Conservation (phyloP, 768 basidiomycete genomes). For the Amanita thiersii region DNA sequence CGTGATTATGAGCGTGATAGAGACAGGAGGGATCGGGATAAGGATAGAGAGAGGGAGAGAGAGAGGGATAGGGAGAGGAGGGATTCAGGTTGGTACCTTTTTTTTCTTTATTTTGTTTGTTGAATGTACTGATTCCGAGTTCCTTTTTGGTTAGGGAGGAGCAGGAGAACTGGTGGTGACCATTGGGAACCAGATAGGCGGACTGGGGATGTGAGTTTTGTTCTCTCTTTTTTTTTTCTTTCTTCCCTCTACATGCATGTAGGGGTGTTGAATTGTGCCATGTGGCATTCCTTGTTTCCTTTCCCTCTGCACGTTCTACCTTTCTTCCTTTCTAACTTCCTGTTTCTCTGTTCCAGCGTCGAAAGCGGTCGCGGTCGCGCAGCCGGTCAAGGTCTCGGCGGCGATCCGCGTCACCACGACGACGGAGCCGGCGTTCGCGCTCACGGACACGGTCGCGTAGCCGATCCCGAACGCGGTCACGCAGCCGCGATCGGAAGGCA, state of each 20-base stretch:
- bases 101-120: background rate
- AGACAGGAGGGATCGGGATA: conserved; percentile 34
- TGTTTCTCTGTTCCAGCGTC: conserved; percentile 34
- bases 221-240: background rate
- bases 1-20: conserved; percentile 36
- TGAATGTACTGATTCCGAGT: conserved; percentile 3
- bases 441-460: conserved; percentile 43
- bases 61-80: conserved; percentile 34
- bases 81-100: conserved; percentile 37
- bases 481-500: conserved; percentile 55
- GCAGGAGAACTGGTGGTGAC: conserved; percentile 49
- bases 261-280: background rate
- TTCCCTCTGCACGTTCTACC: no score
- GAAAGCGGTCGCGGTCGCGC: conserved; percentile 59
- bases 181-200: conserved; percentile 84
- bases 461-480: conserved; percentile 55
- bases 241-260: background rate
- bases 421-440: conserved; percentile 45
- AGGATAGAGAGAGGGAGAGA: conserved; percentile 30
- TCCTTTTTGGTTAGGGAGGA: conserved; percentile 18
- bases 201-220: conserved; percentile 53
- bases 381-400: conserved; percentile 65
- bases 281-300: background rate
- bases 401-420: conserved; percentile 58
- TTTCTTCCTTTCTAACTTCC: conserved; percentile 4